Base-by-base conservation (phyloP, 2,329 filamentous ascomycete species). In the Westerdykella aurantiaca region DNA sequence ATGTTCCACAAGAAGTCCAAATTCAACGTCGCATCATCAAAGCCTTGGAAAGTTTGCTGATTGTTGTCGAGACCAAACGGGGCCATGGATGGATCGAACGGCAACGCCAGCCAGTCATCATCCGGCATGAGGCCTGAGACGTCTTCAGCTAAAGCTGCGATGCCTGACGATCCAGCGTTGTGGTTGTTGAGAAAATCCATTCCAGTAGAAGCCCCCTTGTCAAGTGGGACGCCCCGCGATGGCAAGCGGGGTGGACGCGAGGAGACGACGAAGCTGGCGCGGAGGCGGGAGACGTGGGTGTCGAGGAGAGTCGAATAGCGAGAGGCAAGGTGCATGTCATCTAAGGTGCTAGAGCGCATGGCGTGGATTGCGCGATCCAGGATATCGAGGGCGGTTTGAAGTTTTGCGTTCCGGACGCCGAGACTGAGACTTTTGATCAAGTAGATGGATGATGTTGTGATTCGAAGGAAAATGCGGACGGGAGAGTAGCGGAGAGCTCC, bases 381-480 rank as follows among this genome's bases (percentile, higher is more conserved):
- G 2, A 73, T 67, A 42, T 75, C 69, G 0, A 77, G 63, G 0
- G 72, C 74, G 23, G 71, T 69, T 41, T 71, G 69, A 5, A 77
- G 56, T 38, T 75, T 75, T 5, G 72, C 68, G 44, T 75, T 72
- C 2, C 72, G 67, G 1, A 72, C 69, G 1, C 74, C 74, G 31
- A 77, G 42, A 45, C 74, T 77, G 12, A 77, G 53, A 0, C 73
- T 73, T 52, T 72, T 72, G 52, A 79, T 71, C 3, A 79, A 61
- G 44, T 79, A 78, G 5, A 80, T 76, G 0, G 76, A 78, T 0
- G 74, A 74, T 2, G 74, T 76, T 2, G 74, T 77, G 37, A 78
- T 72, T 18, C 76, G 72, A 2, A 79, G 60, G 42, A 77, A 77
- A 12, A 78, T 74, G 14, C 76, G 66, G 2, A 78, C 73, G 0